Evolutionary conservation across 2,329 filamentous ascomycete species (phyloP).

Genomic region (Alternaria tenuissima): DNA sequence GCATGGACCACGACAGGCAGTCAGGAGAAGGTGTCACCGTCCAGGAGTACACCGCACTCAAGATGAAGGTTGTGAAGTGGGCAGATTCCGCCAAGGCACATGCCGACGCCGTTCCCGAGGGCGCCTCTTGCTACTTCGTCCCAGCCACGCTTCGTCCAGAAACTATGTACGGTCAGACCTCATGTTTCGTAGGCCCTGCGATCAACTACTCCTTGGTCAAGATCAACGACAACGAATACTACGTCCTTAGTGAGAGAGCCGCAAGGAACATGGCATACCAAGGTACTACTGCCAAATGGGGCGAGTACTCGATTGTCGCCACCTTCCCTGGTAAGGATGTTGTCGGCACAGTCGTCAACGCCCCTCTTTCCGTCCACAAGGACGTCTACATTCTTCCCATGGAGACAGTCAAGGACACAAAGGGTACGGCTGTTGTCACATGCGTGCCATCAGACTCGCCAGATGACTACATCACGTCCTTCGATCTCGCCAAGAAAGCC

Average conservation of each 20-base stretch:
- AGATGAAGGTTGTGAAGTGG: constrained; percentile 92
- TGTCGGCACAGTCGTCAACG: constrained; percentile 87
- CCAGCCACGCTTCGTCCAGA: constrained; percentile 92
- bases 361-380: constrained; percentile 82
- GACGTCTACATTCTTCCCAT: constrained; percentile 91
- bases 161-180: constrained; percentile 98
- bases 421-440: constrained; percentile 96
- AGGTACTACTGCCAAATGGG: constrained; percentile 80
- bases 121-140: constrained; percentile 84
- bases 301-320: constrained; percentile 75
- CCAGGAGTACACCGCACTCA: constrained; percentile 92
- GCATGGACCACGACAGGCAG: constrained; percentile 85
- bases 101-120: constrained; percentile 78
- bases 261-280: constrained; percentile 98
- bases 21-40: constrained; percentile 83
- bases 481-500: constrained; percentile 90
- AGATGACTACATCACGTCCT: constrained; percentile 90
- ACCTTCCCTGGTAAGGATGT: constrained; percentile 80
- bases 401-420: constrained; percentile 89
- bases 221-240: constrained; percentile 73
- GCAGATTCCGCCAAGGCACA: constrained; percentile 75
- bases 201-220: constrained; percentile 91
- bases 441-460: constrained; percentile 95
- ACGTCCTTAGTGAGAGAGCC: constrained; percentile 79
- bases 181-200: constrained; percentile 92